Evolutionary conservation across 1,284 basidiomycete genomes (phyloP), one percentile per base, ranked within the genome.

Genomic region (Sphaerobolus stellatus): DNA sequence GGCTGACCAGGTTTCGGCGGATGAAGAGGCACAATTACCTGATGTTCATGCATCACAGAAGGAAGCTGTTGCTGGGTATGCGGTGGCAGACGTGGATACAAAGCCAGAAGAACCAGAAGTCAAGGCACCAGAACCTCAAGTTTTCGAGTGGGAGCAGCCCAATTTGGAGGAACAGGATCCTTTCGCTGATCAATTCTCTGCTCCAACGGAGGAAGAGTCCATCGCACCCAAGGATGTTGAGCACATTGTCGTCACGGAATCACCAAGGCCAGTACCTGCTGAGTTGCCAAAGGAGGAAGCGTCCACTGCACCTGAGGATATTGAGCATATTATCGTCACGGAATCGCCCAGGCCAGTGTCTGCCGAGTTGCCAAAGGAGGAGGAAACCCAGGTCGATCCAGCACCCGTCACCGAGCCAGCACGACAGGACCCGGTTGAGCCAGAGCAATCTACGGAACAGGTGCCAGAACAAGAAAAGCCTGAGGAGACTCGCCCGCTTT

Each of bases 1-100:
- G 90, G 81, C 84, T 0, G 83, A 90, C 65, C 87, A 92, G 64
- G 75, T 87, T 30, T 82, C 80, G 30, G 74, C 80, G n/a, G 76
- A 70, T 14, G 84, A 83, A 46, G 67, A 62, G 18, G 59, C 62
- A 7, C 22, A 43, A 27, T 24, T 43, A 60, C 71, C 58, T 57
- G 70, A 25, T 62, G 62, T 56, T 55, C 61, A 29, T 50, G 49
- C 30, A 29, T 33, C 64, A 30, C 30, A 28, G 27, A 70, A 76
- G 67, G 75, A 76, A 58, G 75, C 74, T 48, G 59, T 72, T 31
- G 65, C 71, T 45, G 75, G 75, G 41, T 78, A 80, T 68, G 33
- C 67, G 71, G 49, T 75, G 52, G 54, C 47, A 16, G 46, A 29
- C 5, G 4, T 24, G 9, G 56, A 58, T 13, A 52, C 28, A 16